Evolutionary conservation across 139 green algal species (phyloP).

Genomic region (Pseudopediastrum boryanum): DNA sequence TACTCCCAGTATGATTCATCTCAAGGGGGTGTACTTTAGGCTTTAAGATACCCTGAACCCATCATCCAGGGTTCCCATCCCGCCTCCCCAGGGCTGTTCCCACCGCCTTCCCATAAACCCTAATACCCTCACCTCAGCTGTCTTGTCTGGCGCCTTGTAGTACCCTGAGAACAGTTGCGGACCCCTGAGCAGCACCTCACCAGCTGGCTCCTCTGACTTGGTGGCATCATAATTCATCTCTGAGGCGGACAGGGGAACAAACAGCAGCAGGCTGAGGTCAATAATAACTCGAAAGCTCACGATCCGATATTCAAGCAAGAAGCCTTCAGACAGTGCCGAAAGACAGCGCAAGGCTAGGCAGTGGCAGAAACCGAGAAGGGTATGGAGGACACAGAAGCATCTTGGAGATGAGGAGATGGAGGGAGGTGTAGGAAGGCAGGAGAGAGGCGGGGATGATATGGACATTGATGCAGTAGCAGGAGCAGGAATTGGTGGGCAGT

Average conservation of each 20-base stretch:
- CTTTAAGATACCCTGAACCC: too few relatives aligned
- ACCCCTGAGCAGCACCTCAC: constrained; percentile 80
- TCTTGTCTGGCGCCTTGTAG: constrained; percentile 84
- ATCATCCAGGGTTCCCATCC: too few relatives aligned
- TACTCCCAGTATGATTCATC: too few relatives aligned
- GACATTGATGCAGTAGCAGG: constrained; percentile 10
- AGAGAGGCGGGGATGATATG: background rate
- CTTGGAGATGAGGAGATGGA: background rate
- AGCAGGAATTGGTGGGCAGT: background rate
- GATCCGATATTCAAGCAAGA: too few relatives aligned
- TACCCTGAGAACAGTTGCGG: constrained; percentile 90
- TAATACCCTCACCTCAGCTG: too few relatives aligned
- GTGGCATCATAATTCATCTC: constrained; percentile 88
- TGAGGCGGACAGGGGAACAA: constrained; percentile 20
- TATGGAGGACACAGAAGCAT: background rate
- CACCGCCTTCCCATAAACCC: too few relatives aligned
- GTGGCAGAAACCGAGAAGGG: too few relatives aligned
- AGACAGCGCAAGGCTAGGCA: too few relatives aligned
- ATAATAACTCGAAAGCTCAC: too few relatives aligned
- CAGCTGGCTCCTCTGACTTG: constrained; percentile 38
- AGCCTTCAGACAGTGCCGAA: too few relatives aligned
- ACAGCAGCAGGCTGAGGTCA: background rate
- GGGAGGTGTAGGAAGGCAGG: background rate
- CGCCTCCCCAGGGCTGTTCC: too few relatives aligned
- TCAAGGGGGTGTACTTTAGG: too few relatives aligned